A percentile compares a stretch with the other conserved stretches of the same genome.
phyloP scores from a whole-genome alignment of 192 early-diverging fungal species.

The Coemansia sp. region DNA sequence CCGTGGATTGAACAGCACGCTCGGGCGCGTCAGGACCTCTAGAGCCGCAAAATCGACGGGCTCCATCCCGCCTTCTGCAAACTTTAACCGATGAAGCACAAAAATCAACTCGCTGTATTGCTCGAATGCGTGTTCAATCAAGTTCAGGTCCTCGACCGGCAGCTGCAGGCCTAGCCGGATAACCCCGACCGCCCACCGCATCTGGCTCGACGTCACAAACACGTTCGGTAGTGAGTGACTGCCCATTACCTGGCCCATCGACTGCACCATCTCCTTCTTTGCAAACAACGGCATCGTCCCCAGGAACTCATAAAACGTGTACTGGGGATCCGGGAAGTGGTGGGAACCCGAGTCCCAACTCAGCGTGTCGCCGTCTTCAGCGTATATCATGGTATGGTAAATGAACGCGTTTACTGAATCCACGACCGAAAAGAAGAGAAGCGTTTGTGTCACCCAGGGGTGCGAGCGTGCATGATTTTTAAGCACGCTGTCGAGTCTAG shows the following conservation, averaged over 20 bases:
- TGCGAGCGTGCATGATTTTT: too few relatives aligned
- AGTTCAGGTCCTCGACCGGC: slow-evolving; percentile 28
- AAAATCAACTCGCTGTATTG: slow-evolving; percentile 39
- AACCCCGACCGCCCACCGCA: slow-evolving; percentile 39
- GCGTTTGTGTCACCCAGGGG: background rate
- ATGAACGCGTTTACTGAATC: background rate
- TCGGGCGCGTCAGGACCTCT: slow-evolving; percentile 24
- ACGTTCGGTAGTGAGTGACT: slow-evolving; percentile 16
- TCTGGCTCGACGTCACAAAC: slow-evolving; percentile 23
- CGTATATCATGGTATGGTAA: slow-evolving; percentile 27
- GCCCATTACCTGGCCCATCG: slow-evolving; percentile 17
- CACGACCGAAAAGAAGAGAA: background rate
- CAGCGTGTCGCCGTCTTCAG: slow-evolving; percentile 29
- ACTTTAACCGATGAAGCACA: slow-evolving; percentile 1
- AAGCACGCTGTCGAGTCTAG: background rate
- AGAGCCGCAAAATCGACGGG: background rate
- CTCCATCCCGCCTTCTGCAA: background rate
- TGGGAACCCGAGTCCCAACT: slow-evolving; percentile 21
- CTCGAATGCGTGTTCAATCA: slow-evolving; percentile 29
- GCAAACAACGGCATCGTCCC: slow-evolving; percentile 23
- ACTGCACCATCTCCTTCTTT: slow-evolving; percentile 36
- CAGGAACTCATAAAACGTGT: slow-evolving; percentile 26
- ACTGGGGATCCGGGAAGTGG: background rate
- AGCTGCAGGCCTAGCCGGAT: slow-evolving; percentile 47
- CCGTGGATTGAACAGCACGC: slow-evolving; percentile 43